Evolutionary conservation across 257 asterid species (phyloP).

Genomic region (Oldenlandia corymbosa): DNA sequence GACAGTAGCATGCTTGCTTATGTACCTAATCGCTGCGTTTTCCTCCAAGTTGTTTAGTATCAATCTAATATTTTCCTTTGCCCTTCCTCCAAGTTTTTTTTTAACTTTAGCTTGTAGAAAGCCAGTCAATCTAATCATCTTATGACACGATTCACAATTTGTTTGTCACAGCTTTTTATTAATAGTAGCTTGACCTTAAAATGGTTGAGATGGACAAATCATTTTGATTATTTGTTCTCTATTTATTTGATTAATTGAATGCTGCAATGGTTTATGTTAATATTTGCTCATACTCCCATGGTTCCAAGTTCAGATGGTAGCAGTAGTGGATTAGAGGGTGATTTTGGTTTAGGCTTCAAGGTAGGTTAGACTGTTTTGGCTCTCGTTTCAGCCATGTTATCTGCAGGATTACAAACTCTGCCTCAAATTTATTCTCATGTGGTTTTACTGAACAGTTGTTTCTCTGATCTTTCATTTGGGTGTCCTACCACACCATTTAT

Average conservation of each 20-base stretch:
- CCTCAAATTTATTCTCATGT: not conserved
- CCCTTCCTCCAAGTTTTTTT: not conserved
- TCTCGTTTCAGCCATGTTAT: not conserved
- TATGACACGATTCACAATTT: not conserved
- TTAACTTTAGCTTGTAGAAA: not conserved
- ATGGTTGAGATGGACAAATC: too few species aligned
- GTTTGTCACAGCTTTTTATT: not conserved
- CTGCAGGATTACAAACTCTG: not conserved
- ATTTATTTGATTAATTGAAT: not conserved
- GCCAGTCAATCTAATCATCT: not conserved
- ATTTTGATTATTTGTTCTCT: not conserved
- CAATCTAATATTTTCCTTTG: not conserved
- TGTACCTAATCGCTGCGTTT: not conserved
- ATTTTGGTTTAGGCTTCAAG: not conserved
- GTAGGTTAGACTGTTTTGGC: not conserved
- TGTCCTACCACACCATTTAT: not conserved
- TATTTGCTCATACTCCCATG: not conserved
- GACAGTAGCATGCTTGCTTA: not conserved
- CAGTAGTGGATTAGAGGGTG: too few species aligned
- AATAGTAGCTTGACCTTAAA: not conserved
- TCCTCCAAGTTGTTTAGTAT: not conserved
- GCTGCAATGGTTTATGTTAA: slow-evolving; percentile 1
- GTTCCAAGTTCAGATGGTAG: not conserved
- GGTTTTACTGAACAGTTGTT: not conserved
- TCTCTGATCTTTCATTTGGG: not conserved